phyloP scores from a whole-genome alignment of 805 yeast species.

The Candida namnaoensis region DNA sequence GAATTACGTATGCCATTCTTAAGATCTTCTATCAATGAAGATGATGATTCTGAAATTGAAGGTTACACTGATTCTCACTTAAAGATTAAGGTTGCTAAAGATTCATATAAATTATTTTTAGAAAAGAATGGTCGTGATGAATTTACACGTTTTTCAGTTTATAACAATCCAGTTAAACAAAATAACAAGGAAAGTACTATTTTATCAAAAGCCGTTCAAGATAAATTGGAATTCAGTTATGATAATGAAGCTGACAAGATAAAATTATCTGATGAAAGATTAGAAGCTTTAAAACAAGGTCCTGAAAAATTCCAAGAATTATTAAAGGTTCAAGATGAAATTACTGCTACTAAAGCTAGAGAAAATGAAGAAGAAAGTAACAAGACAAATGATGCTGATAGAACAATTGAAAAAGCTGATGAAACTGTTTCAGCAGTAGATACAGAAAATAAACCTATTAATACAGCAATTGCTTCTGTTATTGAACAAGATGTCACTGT shows the following conservation, averaged over 20 bases:
- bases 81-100: conserved; percentile 70
- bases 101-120: conserved; percentile 73
- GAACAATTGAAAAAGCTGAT: conserved; percentile 11
- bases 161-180: conserved; percentile 23
- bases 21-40: conserved; percentile 44
- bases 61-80: conserved; percentile 64
- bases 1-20: conserved; percentile 75
- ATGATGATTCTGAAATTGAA: conserved; percentile 43
- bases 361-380: conserved; percentile 5
- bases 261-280: conserved; percentile 14
- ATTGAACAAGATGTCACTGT: conserved; percentile 20
- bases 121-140: conserved; percentile 75
- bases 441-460: conserved; percentile 2
- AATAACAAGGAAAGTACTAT: conserved; percentile 18
- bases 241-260: conserved; percentile 30
- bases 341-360: conserved; percentile 4
- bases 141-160: conserved; percentile 55
- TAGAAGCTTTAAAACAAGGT: conserved; percentile 10
- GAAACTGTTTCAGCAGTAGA: conserved; percentile 9
- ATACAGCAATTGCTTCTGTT: conserved; percentile 15
- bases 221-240: conserved; percentile 28
- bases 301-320: conserved; percentile 13
- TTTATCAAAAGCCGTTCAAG: conserved; percentile 10
- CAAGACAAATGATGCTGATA: conserved; percentile 9
- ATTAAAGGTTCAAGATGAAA: neutral